These are phyloP conservation scores for Malania oleifera DNA, from an alignment of 164 flowering plant species.

Conservation along the genomic window DNA sequence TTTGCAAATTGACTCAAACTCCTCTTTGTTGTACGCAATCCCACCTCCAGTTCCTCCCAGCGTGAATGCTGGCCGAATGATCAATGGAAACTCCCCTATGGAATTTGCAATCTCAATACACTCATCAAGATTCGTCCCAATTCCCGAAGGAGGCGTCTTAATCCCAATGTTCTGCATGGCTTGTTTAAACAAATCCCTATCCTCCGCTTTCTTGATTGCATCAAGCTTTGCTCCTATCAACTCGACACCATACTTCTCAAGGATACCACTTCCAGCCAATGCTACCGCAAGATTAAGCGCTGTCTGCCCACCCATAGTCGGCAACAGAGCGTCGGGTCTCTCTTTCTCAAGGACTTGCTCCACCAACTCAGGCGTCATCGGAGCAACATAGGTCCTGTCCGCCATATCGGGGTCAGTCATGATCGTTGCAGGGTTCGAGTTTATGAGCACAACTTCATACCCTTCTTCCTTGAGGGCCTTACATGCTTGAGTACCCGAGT, in stretches of 20 bases:
- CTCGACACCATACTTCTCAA: conserved; percentile 74
- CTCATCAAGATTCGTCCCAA: conserved; percentile 76
- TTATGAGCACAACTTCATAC: conserved; percentile 76
- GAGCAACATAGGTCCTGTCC: conserved; percentile 77
- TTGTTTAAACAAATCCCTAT: conserved; percentile 85
- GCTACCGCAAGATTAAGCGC: conserved; percentile 92
- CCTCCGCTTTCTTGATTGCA: conserved; percentile 93
- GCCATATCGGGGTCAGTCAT: conserved; percentile 98
- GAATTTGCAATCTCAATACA: conserved; percentile 61
- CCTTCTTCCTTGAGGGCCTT: conserved; percentile 92
- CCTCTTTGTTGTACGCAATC: conserved; percentile 90
- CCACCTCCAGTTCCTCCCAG: conserved; percentile 95
- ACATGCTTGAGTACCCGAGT: conserved; percentile 96
- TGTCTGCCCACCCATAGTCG: conserved; percentile 99
- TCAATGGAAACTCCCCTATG: conserved; percentile 87
- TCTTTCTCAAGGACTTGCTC: conserved; percentile 86
- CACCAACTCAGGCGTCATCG: conserved; percentile 86
- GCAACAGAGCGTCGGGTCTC: conserved; percentile 92
- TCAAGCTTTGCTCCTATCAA: conserved; percentile 95
- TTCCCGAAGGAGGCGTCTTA: conserved; percentile 89
- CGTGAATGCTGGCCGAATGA: conserved; percentile 87
- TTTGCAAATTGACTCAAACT: conserved; percentile 87
- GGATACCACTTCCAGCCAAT: conserved; percentile 72
- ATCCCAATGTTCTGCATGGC: conserved; percentile 88
- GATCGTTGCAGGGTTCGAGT: conserved; percentile 97